A percentile compares a stretch with the other conserved stretches of the same genome.
These are phyloP conservation scores for Cercospora sojina DNA, from an alignment of 2,329 filamentous ascomycete species.

Conservation along the genomic window DNA sequence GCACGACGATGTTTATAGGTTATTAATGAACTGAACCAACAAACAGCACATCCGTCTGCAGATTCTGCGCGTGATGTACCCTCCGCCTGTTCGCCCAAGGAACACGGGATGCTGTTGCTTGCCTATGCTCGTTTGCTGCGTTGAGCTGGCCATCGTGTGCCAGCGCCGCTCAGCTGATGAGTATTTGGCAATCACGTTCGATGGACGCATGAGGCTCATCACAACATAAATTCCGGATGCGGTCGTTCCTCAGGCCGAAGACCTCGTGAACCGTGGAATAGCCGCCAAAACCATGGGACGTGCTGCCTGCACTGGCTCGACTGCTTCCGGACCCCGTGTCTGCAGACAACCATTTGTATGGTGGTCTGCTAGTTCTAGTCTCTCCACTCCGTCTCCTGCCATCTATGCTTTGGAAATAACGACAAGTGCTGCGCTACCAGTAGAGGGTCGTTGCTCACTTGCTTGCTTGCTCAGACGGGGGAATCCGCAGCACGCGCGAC, in stretches of 20 bases:
- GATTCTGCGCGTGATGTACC: background rate
- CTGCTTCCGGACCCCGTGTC: background rate
- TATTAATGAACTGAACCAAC: background rate
- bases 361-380: background rate
- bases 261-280: background rate
- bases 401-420: background rate
- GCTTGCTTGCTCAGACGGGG: background rate
- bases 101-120: background rate
- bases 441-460: background rate
- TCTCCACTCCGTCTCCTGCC: background rate
- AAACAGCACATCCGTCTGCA: background rate
- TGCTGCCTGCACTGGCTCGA: background rate
- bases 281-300: background rate
- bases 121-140: background rate
- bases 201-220: background rate
- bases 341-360: background rate
- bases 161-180: background rate
- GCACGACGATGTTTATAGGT: background rate
- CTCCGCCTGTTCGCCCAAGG: background rate
- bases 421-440: background rate
- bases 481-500: background rate
- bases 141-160: background rate
- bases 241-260: constrained; percentile 3
- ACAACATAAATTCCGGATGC: background rate
- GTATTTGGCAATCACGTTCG: background rate